Evolutionary conservation across 208 protist species (phyloP), one percentile per base, ranked within the genome.

Genomic region (Porcisia hertigi): DNA sequence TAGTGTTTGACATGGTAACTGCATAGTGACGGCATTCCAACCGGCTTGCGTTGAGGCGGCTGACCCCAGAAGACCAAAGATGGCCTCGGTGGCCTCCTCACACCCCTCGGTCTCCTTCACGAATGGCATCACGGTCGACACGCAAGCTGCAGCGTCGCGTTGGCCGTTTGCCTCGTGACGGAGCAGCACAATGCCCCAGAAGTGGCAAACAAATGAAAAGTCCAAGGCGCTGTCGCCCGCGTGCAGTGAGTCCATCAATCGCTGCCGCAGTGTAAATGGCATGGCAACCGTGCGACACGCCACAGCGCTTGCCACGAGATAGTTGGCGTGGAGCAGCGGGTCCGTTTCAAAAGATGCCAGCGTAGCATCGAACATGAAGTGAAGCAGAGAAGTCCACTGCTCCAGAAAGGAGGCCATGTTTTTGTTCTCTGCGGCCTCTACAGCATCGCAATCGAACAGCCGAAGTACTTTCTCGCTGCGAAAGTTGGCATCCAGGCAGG

Each of bases 321-420:
- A 94, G 63, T 97, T 97, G 18, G 88, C 88, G 7, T 94, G 82
- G 20, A 94, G 74, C n/a, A 97, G 81, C 4, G 85, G 80, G 69
- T 97, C 93, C 63, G 89, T 87, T 36, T 80, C 77, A 62, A 92
- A 95, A 3, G 88, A 84, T 1, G 54, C 65, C 49, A 81, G 39
- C 2, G 90, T 93, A 6, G 79, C 73, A 16, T 66, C 75, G 14
- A 84, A 47, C 41, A 97, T 83, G 49, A 86, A 89, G 36, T 79
- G 49, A 12, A 92, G 65, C 11, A 94, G 80, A 47, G 74, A 67
- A 0, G 92, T 94, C 80, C 88, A 41, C 0, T 6, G 25, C 3
- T 71, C 25, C 18, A 97, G 76, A 62, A 88, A 93, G 25, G 23
- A 0, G 62, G 80, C 87, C 3, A 92, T 58, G 6, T 49, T 49